phyloP scores from a whole-genome alignment of 192 early-diverging fungal species.

The Paraglomus occultum region DNA sequence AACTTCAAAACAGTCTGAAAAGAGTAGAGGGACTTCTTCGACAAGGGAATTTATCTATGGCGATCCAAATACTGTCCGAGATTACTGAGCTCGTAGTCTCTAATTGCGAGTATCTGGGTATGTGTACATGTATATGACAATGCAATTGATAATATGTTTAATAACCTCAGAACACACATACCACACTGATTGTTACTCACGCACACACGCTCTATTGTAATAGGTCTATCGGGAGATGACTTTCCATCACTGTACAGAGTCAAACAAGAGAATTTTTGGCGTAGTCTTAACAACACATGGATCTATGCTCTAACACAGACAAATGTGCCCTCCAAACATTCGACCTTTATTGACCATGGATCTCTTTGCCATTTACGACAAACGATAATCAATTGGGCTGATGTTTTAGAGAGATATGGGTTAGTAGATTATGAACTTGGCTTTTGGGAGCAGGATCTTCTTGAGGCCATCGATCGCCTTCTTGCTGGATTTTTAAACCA shows the following conservation, averaged over 20 bases:
- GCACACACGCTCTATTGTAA: too few species aligned
- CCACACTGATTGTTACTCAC: too few species aligned
- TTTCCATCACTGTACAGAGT: not conserved
- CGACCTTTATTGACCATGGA: slow-evolving; percentile 41
- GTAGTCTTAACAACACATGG: slow-evolving; percentile 74
- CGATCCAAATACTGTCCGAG: too few species aligned
- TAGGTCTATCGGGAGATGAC: slow-evolving; percentile 1
- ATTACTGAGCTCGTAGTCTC: too few species aligned
- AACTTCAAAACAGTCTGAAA: too few species aligned
- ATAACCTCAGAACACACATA: too few species aligned
- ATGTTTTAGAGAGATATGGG: slow-evolving; percentile 68
- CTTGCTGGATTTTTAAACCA: too few species aligned
- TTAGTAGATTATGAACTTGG: slow-evolving; percentile 85
- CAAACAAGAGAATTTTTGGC: slow-evolving; percentile 62
- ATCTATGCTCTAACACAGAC: slow-evolving; percentile 64
- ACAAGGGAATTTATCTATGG: too few species aligned
- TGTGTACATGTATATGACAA: too few species aligned
- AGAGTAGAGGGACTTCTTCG: too few species aligned
- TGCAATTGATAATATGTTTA: too few species aligned
- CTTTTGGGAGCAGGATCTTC: slow-evolving; percentile 74
- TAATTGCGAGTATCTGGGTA: too few species aligned
- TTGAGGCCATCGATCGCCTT: slow-evolving; percentile 54
- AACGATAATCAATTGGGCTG: slow-evolving; percentile 65
- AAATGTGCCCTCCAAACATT: slow-evolving; percentile 36
- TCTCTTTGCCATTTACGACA: slow-evolving; percentile 59